Evolutionary conservation across 495 filamentous ascomycete genomes (phyloP).

Genomic region (Penicillium canariense): DNA sequence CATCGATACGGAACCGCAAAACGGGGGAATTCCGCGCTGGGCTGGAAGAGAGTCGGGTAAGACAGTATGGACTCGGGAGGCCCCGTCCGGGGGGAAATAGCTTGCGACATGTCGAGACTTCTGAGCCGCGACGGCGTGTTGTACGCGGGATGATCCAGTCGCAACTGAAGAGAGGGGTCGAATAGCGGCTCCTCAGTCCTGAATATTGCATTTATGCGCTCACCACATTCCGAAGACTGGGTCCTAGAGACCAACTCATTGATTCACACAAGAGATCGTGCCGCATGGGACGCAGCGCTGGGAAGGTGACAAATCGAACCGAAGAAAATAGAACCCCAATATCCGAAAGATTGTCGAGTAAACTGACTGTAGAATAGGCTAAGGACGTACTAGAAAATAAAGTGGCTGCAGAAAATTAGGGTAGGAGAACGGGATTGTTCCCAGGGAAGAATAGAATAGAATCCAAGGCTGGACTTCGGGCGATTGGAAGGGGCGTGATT

Average conservation of each 20-base stretch:
- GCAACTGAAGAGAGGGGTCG: slow-evolving; percentile 9
- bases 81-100: not conserved
- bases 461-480: not conserved
- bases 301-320: not conserved
- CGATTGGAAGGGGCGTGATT: slow-evolving; percentile 16
- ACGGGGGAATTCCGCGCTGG: slow-evolving; percentile 31
- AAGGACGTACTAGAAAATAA: not conserved
- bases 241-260: slow-evolving; percentile 12
- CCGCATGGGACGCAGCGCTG: slow-evolving; percentile 17
- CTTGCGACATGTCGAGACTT: slow-evolving; percentile 9
- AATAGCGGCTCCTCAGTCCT: slow-evolving; percentile 10
- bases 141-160: not conserved
- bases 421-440: not conserved
- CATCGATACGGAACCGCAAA: slow-evolving; percentile 35
- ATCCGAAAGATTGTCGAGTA: not conserved
- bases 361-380: not conserved
- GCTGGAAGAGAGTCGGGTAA: slow-evolving; percentile 36
- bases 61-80: slow-evolving; percentile 17
- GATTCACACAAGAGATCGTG: slow-evolving; percentile 3
- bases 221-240: slow-evolving; percentile 5
- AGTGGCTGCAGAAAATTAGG: not conserved
- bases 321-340: too few relatives aligned
- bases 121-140: not conserved
- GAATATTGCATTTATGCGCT: slow-evolving; percentile 22
- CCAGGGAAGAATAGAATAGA: not conserved